Evolutionary conservation across 805 yeast genomes (phyloP).

Genomic region (Cyberlindnera mrakii): DNA sequence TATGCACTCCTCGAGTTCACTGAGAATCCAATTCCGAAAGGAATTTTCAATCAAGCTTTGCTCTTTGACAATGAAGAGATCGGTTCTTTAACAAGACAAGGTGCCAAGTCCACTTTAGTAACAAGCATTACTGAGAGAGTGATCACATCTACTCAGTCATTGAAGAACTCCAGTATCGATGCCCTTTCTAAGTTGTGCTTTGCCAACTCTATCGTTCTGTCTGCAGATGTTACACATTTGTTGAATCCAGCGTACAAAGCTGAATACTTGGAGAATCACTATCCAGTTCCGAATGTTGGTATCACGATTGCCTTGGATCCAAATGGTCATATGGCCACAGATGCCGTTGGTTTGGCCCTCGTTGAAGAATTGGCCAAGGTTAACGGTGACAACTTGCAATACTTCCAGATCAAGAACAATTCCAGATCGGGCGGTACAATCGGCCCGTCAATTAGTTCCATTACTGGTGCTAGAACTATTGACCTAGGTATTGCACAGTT

Average conservation of each 20-base stretch:
- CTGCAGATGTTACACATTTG: constrained; percentile 83
- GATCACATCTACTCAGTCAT: constrained; percentile 21
- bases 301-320: constrained; percentile 67
- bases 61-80: constrained; percentile 79
- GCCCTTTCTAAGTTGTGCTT: constrained; percentile 35
- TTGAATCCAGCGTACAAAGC: constrained; percentile 68
- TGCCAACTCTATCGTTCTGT: constrained; percentile 73
- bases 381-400: constrained; percentile 64
- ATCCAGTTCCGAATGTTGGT: constrained; percentile 76
- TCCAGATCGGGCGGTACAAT: constrained; percentile 85
- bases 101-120: constrained; percentile 72
- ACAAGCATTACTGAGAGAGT: constrained; percentile 61
- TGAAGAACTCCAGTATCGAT: constrained; percentile 10
- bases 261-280: constrained; percentile 73
- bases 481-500: constrained; percentile 81
- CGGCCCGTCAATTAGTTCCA: constrained; percentile 63
- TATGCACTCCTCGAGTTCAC: constrained; percentile 46
- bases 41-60: constrained; percentile 51
- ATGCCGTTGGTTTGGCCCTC: constrained; percentile 64
- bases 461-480: constrained; percentile 69
- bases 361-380: constrained; percentile 61
- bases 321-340: constrained; percentile 81
- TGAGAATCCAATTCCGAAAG: constrained; percentile 28
- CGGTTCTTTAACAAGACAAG: constrained; percentile 75
- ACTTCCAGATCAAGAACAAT: constrained; percentile 82